phyloP scores from a whole-genome alignment of 2,329 filamentous ascomycete genomes.

The Dothiorella sarmentorum region DNA sequence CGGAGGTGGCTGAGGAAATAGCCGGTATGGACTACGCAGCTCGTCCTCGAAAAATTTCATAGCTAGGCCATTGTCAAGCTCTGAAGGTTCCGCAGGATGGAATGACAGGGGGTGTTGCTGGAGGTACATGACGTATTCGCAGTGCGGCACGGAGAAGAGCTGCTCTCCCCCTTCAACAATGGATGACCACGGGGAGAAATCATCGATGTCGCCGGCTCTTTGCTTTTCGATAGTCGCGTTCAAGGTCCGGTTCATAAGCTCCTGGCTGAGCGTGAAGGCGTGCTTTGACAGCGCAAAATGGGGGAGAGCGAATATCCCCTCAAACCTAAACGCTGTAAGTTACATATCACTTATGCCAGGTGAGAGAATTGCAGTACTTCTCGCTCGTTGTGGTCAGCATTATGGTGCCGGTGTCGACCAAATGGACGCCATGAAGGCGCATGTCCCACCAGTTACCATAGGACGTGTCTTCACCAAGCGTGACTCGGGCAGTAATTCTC shows the following conservation, averaged over 20 bases:
- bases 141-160: constrained; percentile 65
- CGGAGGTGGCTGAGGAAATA: constrained; percentile 50
- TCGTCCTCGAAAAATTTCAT: constrained; percentile 57
- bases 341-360: neutral
- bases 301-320: constrained; percentile 85
- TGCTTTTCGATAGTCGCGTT: constrained; percentile 64
- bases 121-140: constrained; percentile 84
- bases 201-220: constrained; percentile 53
- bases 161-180: constrained; percentile 58
- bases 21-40: constrained; percentile 57
- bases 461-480: constrained; percentile 67
- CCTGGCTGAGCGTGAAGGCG: constrained; percentile 46
- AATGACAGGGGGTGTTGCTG: constrained; percentile 61
- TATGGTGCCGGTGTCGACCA: constrained; percentile 73
- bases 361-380: constrained; percentile 53
- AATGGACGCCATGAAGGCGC: constrained; percentile 79
- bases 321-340: constrained; percentile 45
- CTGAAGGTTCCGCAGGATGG: neutral
- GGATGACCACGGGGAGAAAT: constrained; percentile 71
- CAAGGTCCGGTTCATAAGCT: constrained; percentile 70
- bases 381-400: constrained; percentile 87
- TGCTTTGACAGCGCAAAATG: constrained; percentile 66
- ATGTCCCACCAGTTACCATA: constrained; percentile 75
- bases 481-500: constrained; percentile 66
- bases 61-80: constrained; percentile 24